phyloP scores from a whole-genome alignment of 305 asterid species.

The Fraxinus sp. region DNA sequence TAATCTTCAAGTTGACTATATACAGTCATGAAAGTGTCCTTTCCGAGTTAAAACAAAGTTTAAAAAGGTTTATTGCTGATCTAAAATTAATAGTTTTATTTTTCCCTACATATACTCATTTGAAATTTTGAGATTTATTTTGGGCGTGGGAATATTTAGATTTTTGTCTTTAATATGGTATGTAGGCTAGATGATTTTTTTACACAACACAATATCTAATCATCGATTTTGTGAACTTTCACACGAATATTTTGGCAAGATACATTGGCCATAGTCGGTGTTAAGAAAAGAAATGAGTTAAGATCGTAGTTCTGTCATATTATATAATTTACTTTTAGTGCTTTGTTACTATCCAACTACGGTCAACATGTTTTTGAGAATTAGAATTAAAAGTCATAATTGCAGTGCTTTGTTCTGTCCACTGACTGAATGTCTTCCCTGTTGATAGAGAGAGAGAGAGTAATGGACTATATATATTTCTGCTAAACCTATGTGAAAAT shows the following conservation, averaged over 20 bases:
- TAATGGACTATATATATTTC: not conserved
- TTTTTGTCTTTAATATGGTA: not conserved
- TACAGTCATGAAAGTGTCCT: not conserved
- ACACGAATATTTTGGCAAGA: not conserved
- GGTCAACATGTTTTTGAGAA: not conserved
- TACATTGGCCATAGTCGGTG: not conserved
- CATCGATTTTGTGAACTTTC: not conserved
- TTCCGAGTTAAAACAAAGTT: not conserved
- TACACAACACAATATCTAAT: not conserved
- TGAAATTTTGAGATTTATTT: not conserved
- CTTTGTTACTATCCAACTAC: not conserved
- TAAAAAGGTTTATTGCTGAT: not conserved
- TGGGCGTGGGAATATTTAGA: not conserved
- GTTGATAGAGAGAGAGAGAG: not conserved
- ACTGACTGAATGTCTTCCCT: not conserved
- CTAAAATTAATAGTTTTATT: not conserved
- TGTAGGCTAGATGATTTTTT: not conserved
- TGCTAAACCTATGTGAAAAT: not conserved
- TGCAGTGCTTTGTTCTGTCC: not conserved
- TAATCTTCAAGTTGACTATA: not conserved
- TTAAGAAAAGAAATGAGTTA: not conserved
- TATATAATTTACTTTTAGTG: not conserved
- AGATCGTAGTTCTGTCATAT: not conserved
- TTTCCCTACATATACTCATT: not conserved
- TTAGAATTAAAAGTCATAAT: not conserved